Evolutionary conservation across 495 filamentous ascomycete species (phyloP).

Genomic region (Aspergillus cavernicola): DNA sequence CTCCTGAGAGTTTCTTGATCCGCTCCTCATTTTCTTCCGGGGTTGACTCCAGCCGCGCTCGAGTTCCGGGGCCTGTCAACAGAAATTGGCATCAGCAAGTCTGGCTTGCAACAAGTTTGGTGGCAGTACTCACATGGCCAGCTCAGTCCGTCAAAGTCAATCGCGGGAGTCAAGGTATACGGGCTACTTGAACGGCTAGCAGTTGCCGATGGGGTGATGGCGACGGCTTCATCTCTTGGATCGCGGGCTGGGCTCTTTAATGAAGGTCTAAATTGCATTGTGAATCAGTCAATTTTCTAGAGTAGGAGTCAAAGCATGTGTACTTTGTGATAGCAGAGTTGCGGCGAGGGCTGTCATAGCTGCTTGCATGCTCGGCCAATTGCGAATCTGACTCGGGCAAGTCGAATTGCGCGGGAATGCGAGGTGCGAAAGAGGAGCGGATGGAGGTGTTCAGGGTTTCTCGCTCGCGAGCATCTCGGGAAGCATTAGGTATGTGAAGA

Average conservation of each 20-base stretch:
- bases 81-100: slow-evolving; percentile 6
- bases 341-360: slow-evolving; percentile 14
- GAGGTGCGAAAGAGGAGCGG: slow-evolving; percentile 43
- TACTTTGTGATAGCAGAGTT: slow-evolving; percentile 31
- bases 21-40: slow-evolving; percentile 67
- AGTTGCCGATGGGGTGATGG: slow-evolving; percentile 42
- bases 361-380: slow-evolving; percentile 19
- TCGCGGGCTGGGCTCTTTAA: slow-evolving; percentile 70
- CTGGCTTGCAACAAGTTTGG: neutral
- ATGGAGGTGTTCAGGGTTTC: slow-evolving; percentile 53
- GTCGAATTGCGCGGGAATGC: slow-evolving; percentile 41
- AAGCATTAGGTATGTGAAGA: slow-evolving; percentile 30
- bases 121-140: slow-evolving; percentile 59
- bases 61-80: slow-evolving; percentile 68
- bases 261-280: slow-evolving; percentile 19
- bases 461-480: slow-evolving; percentile 45
- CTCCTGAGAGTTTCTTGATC: slow-evolving; percentile 74
- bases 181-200: slow-evolving; percentile 55
- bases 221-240: slow-evolving; percentile 62
- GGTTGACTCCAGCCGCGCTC: slow-evolving; percentile 73
- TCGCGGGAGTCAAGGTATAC: slow-evolving; percentile 59
- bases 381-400: slow-evolving; percentile 16
- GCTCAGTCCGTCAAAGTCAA: slow-evolving; percentile 68
- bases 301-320: neutral
- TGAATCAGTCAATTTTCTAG: slow-evolving; percentile 11